Evolutionary conservation across 2,329 filamentous ascomycete genomes (phyloP).

Genomic region (Periglandula ipomoeae): DNA sequence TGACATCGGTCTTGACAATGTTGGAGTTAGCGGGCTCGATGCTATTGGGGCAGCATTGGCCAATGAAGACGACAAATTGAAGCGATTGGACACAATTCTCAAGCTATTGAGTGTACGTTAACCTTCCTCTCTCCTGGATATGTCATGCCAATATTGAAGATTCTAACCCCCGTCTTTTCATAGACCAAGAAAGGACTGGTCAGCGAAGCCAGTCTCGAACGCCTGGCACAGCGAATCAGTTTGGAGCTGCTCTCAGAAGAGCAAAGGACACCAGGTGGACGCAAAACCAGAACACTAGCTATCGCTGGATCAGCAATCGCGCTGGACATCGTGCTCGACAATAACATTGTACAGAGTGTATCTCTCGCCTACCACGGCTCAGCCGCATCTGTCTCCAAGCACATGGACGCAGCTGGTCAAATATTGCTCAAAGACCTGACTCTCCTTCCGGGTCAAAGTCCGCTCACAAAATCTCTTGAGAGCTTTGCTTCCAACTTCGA

Average conservation of each 20-base stretch:
- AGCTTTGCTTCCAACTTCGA: conserved; percentile 64
- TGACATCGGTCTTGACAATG: conserved; percentile 43
- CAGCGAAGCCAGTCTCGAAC: conserved; percentile 65
- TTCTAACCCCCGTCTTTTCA: not conserved
- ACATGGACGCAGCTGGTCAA: conserved; percentile 51
- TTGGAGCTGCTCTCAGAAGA: conserved; percentile 55
- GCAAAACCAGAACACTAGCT: conserved; percentile 45
- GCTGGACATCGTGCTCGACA: conserved; percentile 52
- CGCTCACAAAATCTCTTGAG: conserved; percentile 61
- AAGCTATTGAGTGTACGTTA: conserved; percentile 37
- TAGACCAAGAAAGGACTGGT: conserved; percentile 51
- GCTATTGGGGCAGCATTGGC: conserved; percentile 28
- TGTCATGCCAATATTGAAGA: conserved; percentile 1
- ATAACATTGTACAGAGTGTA: conserved; percentile 54
- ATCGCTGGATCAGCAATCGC: conserved; percentile 53
- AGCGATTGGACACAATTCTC: conserved; percentile 43
- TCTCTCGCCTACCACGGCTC: conserved; percentile 54
- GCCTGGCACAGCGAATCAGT: conserved; percentile 58
- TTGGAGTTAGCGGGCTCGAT: conserved; percentile 39
- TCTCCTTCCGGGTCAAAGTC: conserved; percentile 48
- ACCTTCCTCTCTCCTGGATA: not conserved
- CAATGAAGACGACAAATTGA: conserved; percentile 45
- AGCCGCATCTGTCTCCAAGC: conserved; percentile 46
- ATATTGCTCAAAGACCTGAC: conserved; percentile 59
- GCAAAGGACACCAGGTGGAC: conserved; percentile 34